Base-by-base conservation (phyloP, 164 flowering plant species). In the Houttuynia cordata region DNA sequence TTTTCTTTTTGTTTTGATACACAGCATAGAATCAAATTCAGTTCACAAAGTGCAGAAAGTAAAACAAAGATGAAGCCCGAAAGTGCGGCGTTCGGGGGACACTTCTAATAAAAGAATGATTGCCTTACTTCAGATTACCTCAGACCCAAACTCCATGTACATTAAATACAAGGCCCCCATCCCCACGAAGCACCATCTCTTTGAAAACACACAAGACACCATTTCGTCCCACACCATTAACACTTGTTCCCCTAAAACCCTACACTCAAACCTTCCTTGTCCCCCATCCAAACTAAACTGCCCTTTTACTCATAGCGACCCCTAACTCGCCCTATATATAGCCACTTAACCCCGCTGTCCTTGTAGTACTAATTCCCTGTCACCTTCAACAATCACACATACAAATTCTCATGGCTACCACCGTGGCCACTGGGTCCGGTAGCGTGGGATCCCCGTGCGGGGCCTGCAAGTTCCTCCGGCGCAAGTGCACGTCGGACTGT, bases 81-180 rank as follows among this genome's bases (percentile, higher is more conserved):
- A 79, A 75, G 88, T 79, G 83, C 85, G 89, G 90, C 94, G 86
- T 76, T 91, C 90, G 97, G 96, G 90, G 91, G 78, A 78, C 62
- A 73, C 37, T 45, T 45, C 3, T 45, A 45, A 45, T 12, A 42
- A 45, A 45, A 45, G 49, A 45, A 45, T 17, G 12, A n/a, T n/a
- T n/a, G n/a, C n/a, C 12, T 12, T 14, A 45, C 17, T 45, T 1
- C 49, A 10, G 17, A 42, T n/a, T n/a, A n/a, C n/a, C n/a, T 45
- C 41, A 66, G 18, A 30, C 55, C 49, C 51, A 17, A 50, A 39
- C 34, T 55, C 42, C 45, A 59, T 57, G 47, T 45, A 10, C 49
- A 61, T 18, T 45, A 65, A 64, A 53, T 51, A 50, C 42, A 25
- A 49, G 66, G 60, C 49, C 49, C 17, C 49, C 49, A 10, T 51